A percentile compares a stretch with the other conserved stretches of the same genome.
Evolutionary conservation across 2,329 filamentous ascomycete species (phyloP).

Genomic region (Curvularia sp.): DNA sequence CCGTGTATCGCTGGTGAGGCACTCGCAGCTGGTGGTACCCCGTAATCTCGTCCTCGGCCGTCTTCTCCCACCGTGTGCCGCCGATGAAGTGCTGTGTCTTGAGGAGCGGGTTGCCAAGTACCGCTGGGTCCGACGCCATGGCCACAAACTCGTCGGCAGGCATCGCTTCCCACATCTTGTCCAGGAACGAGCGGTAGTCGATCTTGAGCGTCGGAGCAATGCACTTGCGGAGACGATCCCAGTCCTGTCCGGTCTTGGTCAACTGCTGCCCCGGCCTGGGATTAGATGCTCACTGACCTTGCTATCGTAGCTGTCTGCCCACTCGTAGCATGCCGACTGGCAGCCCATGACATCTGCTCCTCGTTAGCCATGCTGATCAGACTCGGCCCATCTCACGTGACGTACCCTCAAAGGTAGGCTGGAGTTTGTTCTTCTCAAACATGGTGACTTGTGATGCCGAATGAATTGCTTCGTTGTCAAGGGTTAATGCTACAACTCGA

Average conservation of each 20-base stretch:
- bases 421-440: conserved; percentile 40
- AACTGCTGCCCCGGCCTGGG: too few relatives aligned
- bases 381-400: conserved; percentile 3
- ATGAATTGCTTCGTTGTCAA: not conserved
- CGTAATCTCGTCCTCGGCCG: conserved; percentile 57
- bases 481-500: conserved; percentile 1
- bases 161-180: conserved; percentile 65
- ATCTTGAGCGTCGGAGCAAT: conserved; percentile 70
- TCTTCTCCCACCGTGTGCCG: conserved; percentile 61
- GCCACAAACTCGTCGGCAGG: conserved; percentile 61
- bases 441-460: conserved; percentile 27
- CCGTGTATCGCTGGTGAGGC: conserved; percentile 64
- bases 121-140: conserved; percentile 60
- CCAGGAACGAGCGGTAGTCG: conserved; percentile 70
- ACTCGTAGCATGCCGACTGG: conserved; percentile 63
- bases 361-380: conserved; percentile 24
- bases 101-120: conserved; percentile 63
- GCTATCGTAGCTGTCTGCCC: conserved; percentile 71
- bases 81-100: conserved; percentile 67
- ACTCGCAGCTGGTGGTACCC: conserved; percentile 66
- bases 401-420: conserved; percentile 47
- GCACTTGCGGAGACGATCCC: conserved; percentile 65
- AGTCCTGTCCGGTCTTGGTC: too few relatives aligned
- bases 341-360: conserved; percentile 59
- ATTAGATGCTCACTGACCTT: too few relatives aligned